Base-by-base conservation (phyloP, 495 filamentous ascomycete species). In the Penicillium bialowiezense region DNA sequence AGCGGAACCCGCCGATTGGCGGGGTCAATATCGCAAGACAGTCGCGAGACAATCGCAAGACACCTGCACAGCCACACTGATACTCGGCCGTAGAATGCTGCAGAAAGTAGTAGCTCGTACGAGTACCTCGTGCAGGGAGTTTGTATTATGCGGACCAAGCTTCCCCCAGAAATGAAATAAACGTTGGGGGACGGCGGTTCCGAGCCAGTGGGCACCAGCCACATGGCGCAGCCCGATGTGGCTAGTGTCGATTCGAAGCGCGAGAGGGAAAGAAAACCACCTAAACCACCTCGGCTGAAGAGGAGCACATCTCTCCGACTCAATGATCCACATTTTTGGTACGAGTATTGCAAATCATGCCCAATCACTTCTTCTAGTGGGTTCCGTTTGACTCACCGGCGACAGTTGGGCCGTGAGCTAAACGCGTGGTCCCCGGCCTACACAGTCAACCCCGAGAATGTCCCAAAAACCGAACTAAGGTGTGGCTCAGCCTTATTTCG, bases 401-500 rank as follows among this genome's bases (percentile, higher is more conserved):
- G 15, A 26, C 35, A 35, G 20, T n/a, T 24, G 19, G 45, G 45
- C 45, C 26, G 34, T 46, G 12, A 31, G 15, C 26, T 40, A 50
- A 44, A 42, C 50, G 49, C 55, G 36, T 50, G 45, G 44, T 32
- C 23, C 8, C 8, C 8, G 23, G 23, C 3, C 3, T 26, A 3
- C 23, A n/a, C n/a, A n/a, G n/a, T 26, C 3, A 32, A 32, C 5
- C 33, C 48, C 40, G 38, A 44, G 21, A 28, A 32, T 32, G 29
- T 24, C 29, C 47, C 23, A 40, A 33, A 39, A 43, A 41, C 19
- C 35, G 32, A 41, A 33, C 33, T 41, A 46, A 54, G 50, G 58
- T 61, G 58, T 61, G 58, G 58, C 58, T 58, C 58, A 61, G 58
- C 58, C 58, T 48, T 61, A 51, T 41, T 19, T 24, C 17, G 31